Conservation (phyloP, 139 green algal genomes). For the Closterium sp. region DNA sequence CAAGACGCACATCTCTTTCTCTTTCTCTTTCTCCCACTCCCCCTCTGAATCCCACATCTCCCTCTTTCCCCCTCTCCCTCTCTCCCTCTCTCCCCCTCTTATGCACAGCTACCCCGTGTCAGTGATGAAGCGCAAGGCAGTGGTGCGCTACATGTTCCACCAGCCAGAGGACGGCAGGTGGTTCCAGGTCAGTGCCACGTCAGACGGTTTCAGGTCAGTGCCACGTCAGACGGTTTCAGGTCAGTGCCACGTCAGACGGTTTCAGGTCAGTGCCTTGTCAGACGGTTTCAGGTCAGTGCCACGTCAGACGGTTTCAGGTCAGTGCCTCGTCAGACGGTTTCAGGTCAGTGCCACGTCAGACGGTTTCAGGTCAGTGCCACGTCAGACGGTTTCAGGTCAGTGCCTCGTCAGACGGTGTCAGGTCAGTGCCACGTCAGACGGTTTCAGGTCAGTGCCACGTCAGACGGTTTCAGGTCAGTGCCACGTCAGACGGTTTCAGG, state of each 20-base stretch:
- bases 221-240: too few relatives aligned
- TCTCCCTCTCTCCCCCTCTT: neutral
- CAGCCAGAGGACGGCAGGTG: slow-evolving; percentile 88
- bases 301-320: slow-evolving; percentile 63
- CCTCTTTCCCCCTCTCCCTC: neutral
- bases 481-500: too few relatives aligned
- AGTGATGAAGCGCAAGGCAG: slow-evolving; percentile 86
- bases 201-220: too few relatives aligned
- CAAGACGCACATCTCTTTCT: too few relatives aligned
- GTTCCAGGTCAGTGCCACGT: slow-evolving; percentile 37
- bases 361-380: slow-evolving; percentile 60
- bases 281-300: too few relatives aligned
- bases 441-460: too few relatives aligned
- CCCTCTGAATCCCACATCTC: neutral
- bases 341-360: too few relatives aligned
- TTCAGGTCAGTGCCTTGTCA: too few relatives aligned
- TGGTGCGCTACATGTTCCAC: slow-evolving; percentile 95
- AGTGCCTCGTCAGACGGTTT: too few relatives aligned
- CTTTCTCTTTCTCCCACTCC: too few relatives aligned
- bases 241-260: too few relatives aligned
- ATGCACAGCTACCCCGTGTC: slow-evolving; percentile 70
- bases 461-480: slow-evolving; percentile 63
- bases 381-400: too few relatives aligned
- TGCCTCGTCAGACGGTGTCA: slow-evolving; percentile 76
- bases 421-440: neutral